Conservation (phyloP, 805 yeast genomes). For the Barnettozyma sp. region DNA sequence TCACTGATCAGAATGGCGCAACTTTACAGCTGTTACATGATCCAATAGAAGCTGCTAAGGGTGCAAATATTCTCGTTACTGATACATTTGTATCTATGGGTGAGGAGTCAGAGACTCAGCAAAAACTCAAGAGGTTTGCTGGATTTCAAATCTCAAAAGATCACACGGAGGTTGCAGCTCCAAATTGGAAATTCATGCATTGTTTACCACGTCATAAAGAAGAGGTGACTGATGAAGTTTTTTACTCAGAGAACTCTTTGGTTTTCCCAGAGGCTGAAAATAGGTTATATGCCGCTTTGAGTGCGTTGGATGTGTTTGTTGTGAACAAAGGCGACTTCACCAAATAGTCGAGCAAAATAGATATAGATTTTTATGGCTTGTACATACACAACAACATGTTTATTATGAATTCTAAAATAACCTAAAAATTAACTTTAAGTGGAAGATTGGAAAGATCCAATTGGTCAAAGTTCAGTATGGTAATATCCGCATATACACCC, state of each 20-base stretch:
- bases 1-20: constrained; percentile 47
- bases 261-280: constrained; percentile 97
- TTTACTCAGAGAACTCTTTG: constrained; percentile 73
- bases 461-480: constrained; percentile 9
- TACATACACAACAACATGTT: background rate
- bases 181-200: constrained; percentile 91
- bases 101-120: constrained; percentile 71
- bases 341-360: constrained; percentile 7
- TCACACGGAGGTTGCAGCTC: constrained; percentile 52
- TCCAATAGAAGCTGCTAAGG: constrained; percentile 64
- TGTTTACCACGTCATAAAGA: constrained; percentile 94
- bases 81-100: constrained; percentile 99
- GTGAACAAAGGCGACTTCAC: constrained; percentile 65
- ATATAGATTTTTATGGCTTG: background rate
- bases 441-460: constrained; percentile 3
- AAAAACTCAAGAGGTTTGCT: constrained; percentile 69
- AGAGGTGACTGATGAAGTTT: constrained; percentile 91
- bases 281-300: constrained; percentile 92
- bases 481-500: constrained; percentile 10
- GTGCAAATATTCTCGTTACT: constrained; percentile 81
- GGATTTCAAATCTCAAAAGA: constrained; percentile 80
- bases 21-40: constrained; percentile 56
- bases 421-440: constrained; percentile 17
- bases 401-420: background rate
- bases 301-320: constrained; percentile 86